A percentile compares a stretch with the other conserved stretches of the same genome.
phyloP scores from a whole-genome alignment of 768 basidiomycete species.

The Xerocomellus chrysenteron region DNA sequence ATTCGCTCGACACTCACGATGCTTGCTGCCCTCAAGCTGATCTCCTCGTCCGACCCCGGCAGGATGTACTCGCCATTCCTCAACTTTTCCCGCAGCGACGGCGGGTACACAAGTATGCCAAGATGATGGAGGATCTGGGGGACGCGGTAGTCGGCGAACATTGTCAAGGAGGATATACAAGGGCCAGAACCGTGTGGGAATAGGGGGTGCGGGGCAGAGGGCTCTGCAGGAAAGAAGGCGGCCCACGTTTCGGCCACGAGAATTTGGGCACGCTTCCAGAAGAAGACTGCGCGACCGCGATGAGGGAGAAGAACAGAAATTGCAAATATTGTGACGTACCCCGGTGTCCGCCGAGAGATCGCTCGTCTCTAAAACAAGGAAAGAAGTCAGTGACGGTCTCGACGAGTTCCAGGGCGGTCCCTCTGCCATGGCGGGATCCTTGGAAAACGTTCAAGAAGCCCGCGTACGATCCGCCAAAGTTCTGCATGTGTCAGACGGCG shows the following conservation, averaged over 20 bases:
- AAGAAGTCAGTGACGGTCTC: slow-evolving; percentile 68
- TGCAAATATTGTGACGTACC: slow-evolving; percentile 37
- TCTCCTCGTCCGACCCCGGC: slow-evolving; percentile 64
- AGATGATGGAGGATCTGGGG: slow-evolving; percentile 90
- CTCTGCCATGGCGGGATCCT: slow-evolving; percentile 45
- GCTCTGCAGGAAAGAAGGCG: slow-evolving; percentile 70
- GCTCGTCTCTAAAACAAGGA: slow-evolving; percentile 75
- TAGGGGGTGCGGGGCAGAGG: slow-evolving; percentile 58
- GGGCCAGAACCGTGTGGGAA: slow-evolving; percentile 61
- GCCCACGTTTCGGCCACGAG: slow-evolving; percentile 92
- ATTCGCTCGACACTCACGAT: slow-evolving; percentile 78
- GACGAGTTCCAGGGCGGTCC: slow-evolving; percentile 73
- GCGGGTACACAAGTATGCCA: slow-evolving; percentile 69
- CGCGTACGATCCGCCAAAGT: slow-evolving; percentile 69
- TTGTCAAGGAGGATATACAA: slow-evolving; percentile 71
- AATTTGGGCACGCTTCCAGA: slow-evolving; percentile 93
- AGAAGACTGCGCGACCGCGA: slow-evolving; percentile 48
- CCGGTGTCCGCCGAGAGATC: slow-evolving; percentile 52
- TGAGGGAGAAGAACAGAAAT: background rate
- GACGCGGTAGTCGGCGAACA: slow-evolving; percentile 94
- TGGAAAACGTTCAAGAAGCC: slow-evolving; percentile 66
- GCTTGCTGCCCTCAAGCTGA: slow-evolving; percentile 78
- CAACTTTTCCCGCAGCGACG: slow-evolving; percentile 54
- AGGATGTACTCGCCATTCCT: slow-evolving; percentile 42
- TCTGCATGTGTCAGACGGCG: slow-evolving; percentile 36